A percentile compares a stretch with the other conserved stretches of the same genome.
Evolutionary conservation across 2,329 filamentous ascomycete species (phyloP).

Genomic region (Xylariaceae sp.): DNA sequence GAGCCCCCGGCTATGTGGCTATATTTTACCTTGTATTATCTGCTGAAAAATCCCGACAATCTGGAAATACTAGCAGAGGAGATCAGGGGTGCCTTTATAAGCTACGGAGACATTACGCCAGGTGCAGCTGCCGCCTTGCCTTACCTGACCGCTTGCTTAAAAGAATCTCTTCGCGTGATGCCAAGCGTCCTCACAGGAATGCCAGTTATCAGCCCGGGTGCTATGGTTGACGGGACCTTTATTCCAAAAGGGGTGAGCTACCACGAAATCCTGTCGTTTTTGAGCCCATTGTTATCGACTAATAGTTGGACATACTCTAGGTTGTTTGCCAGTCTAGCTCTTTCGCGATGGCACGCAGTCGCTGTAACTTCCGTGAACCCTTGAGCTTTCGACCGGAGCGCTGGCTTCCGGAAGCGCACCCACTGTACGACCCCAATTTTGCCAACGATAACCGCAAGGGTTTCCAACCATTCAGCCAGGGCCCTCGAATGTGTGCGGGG

Average conservation of each 20-base stretch:
- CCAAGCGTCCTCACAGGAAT: constrained; percentile 32
- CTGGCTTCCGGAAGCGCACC: constrained; percentile 19
- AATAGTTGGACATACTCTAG: too few species aligned
- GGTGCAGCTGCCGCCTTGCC: constrained; percentile 27
- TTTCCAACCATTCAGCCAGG: constrained; percentile 14
- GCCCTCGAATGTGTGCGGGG: constrained; percentile 22
- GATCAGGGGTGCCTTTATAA: constrained; percentile 36
- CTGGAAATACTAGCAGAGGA: constrained; percentile 35
- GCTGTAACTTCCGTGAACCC: constrained; percentile 12
- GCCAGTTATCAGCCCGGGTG: constrained; percentile 26
- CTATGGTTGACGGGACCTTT: constrained; percentile 27
- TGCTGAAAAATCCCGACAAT: constrained; percentile 31
- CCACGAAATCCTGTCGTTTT: too few species aligned
- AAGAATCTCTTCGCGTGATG: constrained; percentile 39
- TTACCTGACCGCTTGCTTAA: constrained; percentile 40
- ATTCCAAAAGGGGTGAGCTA: constrained; percentile 24
- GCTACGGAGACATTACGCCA: constrained; percentile 36
- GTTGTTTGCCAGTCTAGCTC: not conserved
- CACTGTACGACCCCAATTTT: constrained; percentile 9
- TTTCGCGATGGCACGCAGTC: constrained; percentile 1
- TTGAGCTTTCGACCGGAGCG: constrained; percentile 17
- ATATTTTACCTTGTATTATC: constrained; percentile 21
- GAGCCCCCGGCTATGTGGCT: constrained; percentile 18
- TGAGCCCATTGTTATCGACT: too few species aligned
- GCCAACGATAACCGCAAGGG: constrained; percentile 10